Evolutionary conservation across 768 basidiomycete genomes (phyloP), one percentile per base, ranked within the genome.

Genomic region (Pulveroboletus ravenelii): DNA sequence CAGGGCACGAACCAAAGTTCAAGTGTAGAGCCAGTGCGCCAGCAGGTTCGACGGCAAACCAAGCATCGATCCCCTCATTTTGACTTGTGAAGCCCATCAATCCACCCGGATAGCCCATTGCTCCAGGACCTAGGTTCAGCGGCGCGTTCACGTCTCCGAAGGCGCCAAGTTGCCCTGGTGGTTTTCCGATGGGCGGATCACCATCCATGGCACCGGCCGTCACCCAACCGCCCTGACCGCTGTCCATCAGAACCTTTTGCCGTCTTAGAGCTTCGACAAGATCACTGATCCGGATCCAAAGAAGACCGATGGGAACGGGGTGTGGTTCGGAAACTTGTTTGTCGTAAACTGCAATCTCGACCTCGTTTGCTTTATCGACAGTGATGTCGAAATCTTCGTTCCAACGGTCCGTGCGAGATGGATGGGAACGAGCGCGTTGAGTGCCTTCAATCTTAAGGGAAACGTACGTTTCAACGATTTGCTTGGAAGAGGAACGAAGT

Each of bases 31-130:
- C 79, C 57, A 99, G 78, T 17, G 94, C 93, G 42, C 96, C 96
- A n/a, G 89, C 93, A 41, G 96, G 95, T 66, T 98, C 95, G 15
- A 98, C 91, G 5, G 91, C 82, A 64, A 98, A 98, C 94, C 94
- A 98, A 0, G 89, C 92, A 56, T 96, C 93, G 38, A 98, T 85
- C 10, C 93, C 95, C 58, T 97, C 94, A 30, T 55, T 68, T 38
- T 68, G 68, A 44, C 42, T 61, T 0, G 54, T n/a, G 23, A 51
- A 36, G 17, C 56, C 47, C 31, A 47, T 31, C 30, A 72, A 56
- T 25, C 67, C 69, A 32, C 69, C 62, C 4, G 69, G 62, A 30
- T 65, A 66, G 14, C 52, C 50, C 40, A 31, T 51, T 10, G 62
- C 57, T 37, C 68, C 67, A 29, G 72, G 66, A 14, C 61, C 68